Base-by-base conservation (phyloP, 345 rosid species). In the Linum trigynum region DNA sequence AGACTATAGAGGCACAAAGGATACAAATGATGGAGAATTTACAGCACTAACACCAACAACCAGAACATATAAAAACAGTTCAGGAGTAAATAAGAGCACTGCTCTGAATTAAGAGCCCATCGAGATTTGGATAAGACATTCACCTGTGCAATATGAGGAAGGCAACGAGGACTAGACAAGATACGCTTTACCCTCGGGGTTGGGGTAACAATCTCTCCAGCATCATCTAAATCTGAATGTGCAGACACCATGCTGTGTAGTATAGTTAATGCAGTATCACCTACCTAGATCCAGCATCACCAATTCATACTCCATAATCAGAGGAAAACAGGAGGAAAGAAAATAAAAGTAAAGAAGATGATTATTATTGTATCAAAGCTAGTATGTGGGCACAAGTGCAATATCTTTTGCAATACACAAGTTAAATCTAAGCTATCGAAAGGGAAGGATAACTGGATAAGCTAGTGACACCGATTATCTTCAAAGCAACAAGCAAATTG, bases 121-220 rank as follows among this genome's bases (percentile, higher is more conserved):
- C 10, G 6, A 10, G 61, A 11, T 35, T 16, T 14, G 10, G 50
- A 23, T 48, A 64, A 43, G 9, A 43, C 63, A 58, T 64, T 58
- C 69, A 94, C 99, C 97, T 94, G 97, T 32, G 99, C 92, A 75
- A 94, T 86, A 77, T 94, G 97, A 53, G 99, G 99, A 73, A 90
- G 89, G 81, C 97, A 94, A 48, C 97, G 97, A 2, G 87, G 74
- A 78, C 99, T 94, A 77, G 99, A 94, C 79, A 94, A 73, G 64
- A 94, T 94, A 68, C 95, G 55, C 75, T 94, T 94, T 61, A 94
- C 99, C 81, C 91, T 83, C 48, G 99, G 99, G 59, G 99, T 94
- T 75, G 99, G 99, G 55, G 99, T 94, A 61, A 94, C 99, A 69
- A 90, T 84, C 84, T 94, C 99, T 75, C 99, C 99, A 62, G 99